Base-by-base conservation (phyloP, 192 early-diverging fungal genomes). In the Rhizophagus clarus region DNA sequence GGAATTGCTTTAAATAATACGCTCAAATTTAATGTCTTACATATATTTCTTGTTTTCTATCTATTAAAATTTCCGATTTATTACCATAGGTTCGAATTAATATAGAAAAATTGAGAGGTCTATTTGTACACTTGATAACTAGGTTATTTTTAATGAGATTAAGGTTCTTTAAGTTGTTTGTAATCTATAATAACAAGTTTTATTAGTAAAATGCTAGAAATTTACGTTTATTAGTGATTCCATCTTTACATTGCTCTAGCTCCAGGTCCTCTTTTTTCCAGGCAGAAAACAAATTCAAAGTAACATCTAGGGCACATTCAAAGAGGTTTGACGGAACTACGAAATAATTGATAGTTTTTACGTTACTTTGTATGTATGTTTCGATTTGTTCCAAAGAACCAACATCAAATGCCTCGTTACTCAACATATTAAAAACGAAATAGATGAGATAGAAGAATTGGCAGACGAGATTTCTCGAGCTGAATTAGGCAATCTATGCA, bases 51-150 rank as follows among this genome's bases (percentile, higher is more conserved):
- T 94, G 93, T 76, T 88, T 87, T 37, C 97, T 86, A 80, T 98
- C 96, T 82, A 98, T 98, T 49, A 98, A 89, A 28, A 94, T 83
- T 74, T 95, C 94, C 61, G 94, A 94, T 64, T 93, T 90, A 79
- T 93, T 93, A 66, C 97, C 97, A 83, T 97, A 98, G 47, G 93
- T 93, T 34, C 97, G 90, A 63, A 98, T 92, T 61, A 98, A 89
- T 28, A 96, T 90, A 17, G 92, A 88, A 20, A 87, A 77, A 15
- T 87, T 82, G 15, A 85, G 81, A 11, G 86, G 83, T 47, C 68
- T 83, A 86, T 97, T 90, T 5, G 88, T 91, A 72, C 90, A 92
- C 74, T 89, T 88, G 24, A 97, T 90, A 83, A 97, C 87, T 88
- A 45, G 2, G 42, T 45, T 45, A 45, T 45, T 40, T 40, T 40